Base-by-base conservation (phyloP, 495 filamentous ascomycete genomes). In the Podospora fimiseda region DNA sequence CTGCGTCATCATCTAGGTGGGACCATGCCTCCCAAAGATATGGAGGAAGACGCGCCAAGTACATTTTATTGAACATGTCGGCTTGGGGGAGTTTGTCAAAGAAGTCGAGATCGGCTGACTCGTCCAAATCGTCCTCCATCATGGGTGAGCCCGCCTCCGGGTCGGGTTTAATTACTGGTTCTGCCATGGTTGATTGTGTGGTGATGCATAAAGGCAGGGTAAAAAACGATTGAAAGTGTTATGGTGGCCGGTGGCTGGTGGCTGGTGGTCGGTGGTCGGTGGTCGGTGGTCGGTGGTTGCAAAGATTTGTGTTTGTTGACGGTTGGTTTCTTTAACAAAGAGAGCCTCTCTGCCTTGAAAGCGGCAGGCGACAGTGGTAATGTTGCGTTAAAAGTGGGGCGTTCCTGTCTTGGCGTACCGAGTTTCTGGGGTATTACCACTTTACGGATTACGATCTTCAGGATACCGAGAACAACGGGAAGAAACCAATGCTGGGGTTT, bases 21-120 rank as follows among this genome's bases (percentile, higher is more conserved):
- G 67, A 62, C 78, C 77, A 81, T 61, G 79, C 81, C 53, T 93
- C 78, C 84, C 86, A 93, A 9, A 96, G 73, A 58, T 83, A 84
- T 51, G 82, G 79, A 2, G 90, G 90, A 6, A 95, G 73, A 46
- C 87, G 82, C 18, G 86, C 82, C 20, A 96, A 74, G 74, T 85
- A 94, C 41, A 89, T 71, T 50, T 72, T 73, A 45, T 77, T 72
- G 46, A 56, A 66, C 13, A 60, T 57, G 50, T 70, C 62, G 11
- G 43, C 38, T n/a, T 65, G 53, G 9, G 48, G 38, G 15, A 68
- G 70, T 8, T 76, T 71, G 42, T 79, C 73, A 46, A 78, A 77
- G 53, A 95, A 92, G 38, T 88, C 83, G 24, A 95, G 74, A 57
- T 96, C 90, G 46, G 88, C 88, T 3, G 88, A 86, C 67, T 96